Conservation (phyloP, 148 eudicot genomes). For the Talinum fruticosum region DNA sequence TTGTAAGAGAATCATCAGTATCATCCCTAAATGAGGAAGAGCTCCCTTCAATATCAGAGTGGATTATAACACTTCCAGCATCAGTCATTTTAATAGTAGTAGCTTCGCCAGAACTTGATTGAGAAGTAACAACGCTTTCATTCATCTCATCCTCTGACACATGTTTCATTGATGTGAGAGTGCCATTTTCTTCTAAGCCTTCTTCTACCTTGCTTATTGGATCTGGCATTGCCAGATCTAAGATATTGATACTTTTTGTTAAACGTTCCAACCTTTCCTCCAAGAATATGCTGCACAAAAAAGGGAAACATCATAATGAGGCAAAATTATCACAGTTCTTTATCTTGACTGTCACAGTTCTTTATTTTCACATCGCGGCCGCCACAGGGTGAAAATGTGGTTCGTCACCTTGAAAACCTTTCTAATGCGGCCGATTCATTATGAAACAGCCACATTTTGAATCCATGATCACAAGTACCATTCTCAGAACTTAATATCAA, state of each 20-base stretch:
- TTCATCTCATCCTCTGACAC: constrained; percentile 35
- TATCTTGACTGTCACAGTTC: neutral
- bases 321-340: neutral
- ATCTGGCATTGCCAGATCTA: constrained; percentile 48
- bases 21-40: constrained; percentile 32
- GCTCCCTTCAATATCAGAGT: constrained; percentile 34
- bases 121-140: constrained; percentile 40
- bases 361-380: no score
- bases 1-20: constrained; percentile 27
- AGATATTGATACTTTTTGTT: constrained; percentile 51
- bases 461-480: no score
- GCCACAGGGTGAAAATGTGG: no score
- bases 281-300: constrained; percentile 64
- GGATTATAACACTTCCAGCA: constrained; percentile 36
- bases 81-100: constrained; percentile 37
- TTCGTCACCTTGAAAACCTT: no score
- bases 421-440: no score
- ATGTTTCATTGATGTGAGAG: constrained; percentile 28
- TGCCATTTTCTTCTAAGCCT: constrained; percentile 39
- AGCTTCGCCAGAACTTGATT: constrained; percentile 38
- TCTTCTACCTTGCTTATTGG: constrained; percentile 38
- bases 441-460: no score
- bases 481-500: no score
- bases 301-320: constrained; percentile 2
- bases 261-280: constrained; percentile 85